These are phyloP conservation scores for Centella asiatica DNA, from an alignment of 129 eudicot genomes.

Conservation along the genomic window DNA sequence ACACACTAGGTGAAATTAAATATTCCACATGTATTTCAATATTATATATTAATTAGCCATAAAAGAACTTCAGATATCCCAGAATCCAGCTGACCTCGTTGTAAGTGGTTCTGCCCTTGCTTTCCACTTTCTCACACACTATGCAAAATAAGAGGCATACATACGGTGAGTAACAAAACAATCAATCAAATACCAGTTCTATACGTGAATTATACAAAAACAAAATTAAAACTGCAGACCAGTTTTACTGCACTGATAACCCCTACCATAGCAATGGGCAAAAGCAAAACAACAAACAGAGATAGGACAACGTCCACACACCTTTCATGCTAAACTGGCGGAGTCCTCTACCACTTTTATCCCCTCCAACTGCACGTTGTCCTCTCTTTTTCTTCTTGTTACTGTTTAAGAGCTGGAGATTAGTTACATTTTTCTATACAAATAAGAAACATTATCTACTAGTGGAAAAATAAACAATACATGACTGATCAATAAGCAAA, in stretches of 20 bases:
- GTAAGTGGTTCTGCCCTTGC: constrained; percentile 86
- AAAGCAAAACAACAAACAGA: background rate
- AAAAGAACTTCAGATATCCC: constrained; percentile 3
- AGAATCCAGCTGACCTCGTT: constrained; percentile 55
- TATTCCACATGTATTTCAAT: background rate
- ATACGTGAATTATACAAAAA: background rate
- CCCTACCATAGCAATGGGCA: background rate
- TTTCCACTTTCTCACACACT: constrained; percentile 91
- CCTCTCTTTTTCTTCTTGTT: constrained; percentile 69
- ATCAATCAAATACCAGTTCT: background rate
- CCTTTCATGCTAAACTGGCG: constrained; percentile 97
- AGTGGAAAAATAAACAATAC: background rate
- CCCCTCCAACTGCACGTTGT: constrained; percentile 73
- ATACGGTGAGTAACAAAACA: background rate
- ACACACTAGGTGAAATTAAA: background rate
- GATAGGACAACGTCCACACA: constrained; percentile 16
- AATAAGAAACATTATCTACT: constrained; percentile 7
- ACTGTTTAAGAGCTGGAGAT: constrained; percentile 24
- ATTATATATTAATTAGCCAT: background rate
- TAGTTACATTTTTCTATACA: constrained; percentile 7
- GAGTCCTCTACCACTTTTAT: constrained; percentile 81
- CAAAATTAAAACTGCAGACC: no score
- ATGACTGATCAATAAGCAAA: background rate
- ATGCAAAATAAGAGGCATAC: constrained; percentile 18
- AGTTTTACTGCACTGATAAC: no score